These are phyloP conservation scores for Suhomyces bolitotheri DNA, from an alignment of 1,139 yeast species.

Conservation along the genomic window DNA sequence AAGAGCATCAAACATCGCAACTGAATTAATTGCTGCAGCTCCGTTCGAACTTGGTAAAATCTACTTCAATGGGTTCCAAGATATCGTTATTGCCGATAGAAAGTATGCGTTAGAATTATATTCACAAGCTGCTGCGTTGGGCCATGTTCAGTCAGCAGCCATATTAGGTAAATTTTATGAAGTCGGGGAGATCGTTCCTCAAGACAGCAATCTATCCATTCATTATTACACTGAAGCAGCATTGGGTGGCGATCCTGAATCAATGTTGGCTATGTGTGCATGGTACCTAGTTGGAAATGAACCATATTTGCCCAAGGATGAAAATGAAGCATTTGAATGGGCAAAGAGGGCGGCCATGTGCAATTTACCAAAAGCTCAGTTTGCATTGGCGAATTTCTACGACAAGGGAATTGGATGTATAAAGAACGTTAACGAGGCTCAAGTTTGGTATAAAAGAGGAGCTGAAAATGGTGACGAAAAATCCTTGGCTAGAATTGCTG, in stretches of 20 bases:
- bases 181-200: constrained; percentile 75
- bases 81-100: constrained; percentile 79
- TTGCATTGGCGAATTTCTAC: constrained; percentile 79
- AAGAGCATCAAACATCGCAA: constrained; percentile 82
- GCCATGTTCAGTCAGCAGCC: constrained; percentile 79
- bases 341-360: constrained; percentile 80
- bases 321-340: constrained; percentile 91
- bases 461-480: constrained; percentile 73
- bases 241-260: constrained; percentile 78
- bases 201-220: constrained; percentile 80
- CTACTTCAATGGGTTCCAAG: constrained; percentile 80
- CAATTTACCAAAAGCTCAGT: constrained; percentile 81
- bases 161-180: constrained; percentile 84
- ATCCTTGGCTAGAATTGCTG: constrained; percentile 46
- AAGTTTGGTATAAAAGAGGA: constrained; percentile 74
- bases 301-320: constrained; percentile 76
- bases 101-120: constrained; percentile 85
- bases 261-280: constrained; percentile 94
- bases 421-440: constrained; percentile 56
- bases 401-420: constrained; percentile 89
- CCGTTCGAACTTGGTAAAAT: constrained; percentile 91
- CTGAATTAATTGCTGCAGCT: constrained; percentile 83
- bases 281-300: constrained; percentile 95
- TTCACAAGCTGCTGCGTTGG: constrained; percentile 86
- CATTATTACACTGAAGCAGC: constrained; percentile 95